Evolutionary conservation across 768 basidiomycete genomes (phyloP), one percentile per base, ranked within the genome.

Genomic region (Lentinula lateritia): DNA sequence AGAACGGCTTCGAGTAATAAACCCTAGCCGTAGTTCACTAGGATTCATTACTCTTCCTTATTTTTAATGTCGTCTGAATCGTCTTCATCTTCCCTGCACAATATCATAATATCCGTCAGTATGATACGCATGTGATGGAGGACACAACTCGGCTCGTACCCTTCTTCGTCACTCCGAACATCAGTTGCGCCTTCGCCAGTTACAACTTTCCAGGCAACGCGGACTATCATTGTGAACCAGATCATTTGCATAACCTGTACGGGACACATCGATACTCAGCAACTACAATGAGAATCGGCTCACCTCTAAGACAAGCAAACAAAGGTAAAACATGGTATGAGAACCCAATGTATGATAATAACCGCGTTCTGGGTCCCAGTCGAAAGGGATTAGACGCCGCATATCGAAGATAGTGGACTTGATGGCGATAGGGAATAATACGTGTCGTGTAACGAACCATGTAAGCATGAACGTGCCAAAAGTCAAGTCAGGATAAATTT

Each of bases 371-470:
- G 85, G 84, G 2, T 82, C 77, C 89, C 90, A 92, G 34, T 70
- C 70, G 65, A 80, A 81, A 32, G 79, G 73, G 28, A 92, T 72
- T 20, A 83, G 67, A 0, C 64, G 68, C 2, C 82, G 80, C 1
- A 75, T 67, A 60, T 92, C 86, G 62, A 77, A 69, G 61, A 80
- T 78, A 13, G 80, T 73, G 9, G 88, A 88, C 62, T 79, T 76
- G 65, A 97, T 88, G 63, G 89, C 85, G 58, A 86, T 71, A 48
- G 83, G 69, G 77, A 95, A 95, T 13, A 95, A 79, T 65, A 92
- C 73, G 69, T 98, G 93, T 50, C 97, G 86, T 1, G 95, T 95
- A 32, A 93, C 70, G 63, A 97, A 78, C 97, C 97, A 99, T 9
- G 90, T 90, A 20, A 95, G 56, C 68, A 98, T 81, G 79, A 96